Percentiles rank a stretch among this genome's conserved stretches.
phyloP scores from a whole-genome alignment of 768 basidiomycete genomes.

The Lactarius pseudohatsudake region DNA sequence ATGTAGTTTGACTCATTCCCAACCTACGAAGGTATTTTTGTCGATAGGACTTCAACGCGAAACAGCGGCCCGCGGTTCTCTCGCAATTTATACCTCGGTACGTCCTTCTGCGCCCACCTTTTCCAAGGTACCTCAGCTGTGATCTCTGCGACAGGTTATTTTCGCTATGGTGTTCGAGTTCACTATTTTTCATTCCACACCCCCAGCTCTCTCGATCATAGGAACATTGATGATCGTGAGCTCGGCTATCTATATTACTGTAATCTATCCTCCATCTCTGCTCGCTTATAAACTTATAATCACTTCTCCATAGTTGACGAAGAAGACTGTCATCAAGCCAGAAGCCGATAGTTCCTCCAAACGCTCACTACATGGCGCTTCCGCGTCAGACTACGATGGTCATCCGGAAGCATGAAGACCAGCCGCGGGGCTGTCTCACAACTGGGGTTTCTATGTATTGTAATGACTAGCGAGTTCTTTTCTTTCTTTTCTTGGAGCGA shows the following conservation, averaged over 20 bases:
- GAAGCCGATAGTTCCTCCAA: slow-evolving; percentile 9
- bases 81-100: slow-evolving; percentile 61
- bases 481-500: too few species aligned
- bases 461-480: background rate
- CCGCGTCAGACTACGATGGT: background rate
- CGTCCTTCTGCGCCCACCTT: slow-evolving; percentile 23
- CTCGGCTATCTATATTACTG: slow-evolving; percentile 64
- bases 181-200: slow-evolving; percentile 59
- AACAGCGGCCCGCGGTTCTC: slow-evolving; percentile 59
- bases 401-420: slow-evolving; percentile 7
- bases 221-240: slow-evolving; percentile 66
- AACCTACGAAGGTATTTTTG: slow-evolving; percentile 46
- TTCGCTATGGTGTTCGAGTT: slow-evolving; percentile 67
- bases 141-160: slow-evolving; percentile 49
- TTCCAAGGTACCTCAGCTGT: background rate
- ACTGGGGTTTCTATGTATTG: background rate
- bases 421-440: background rate
- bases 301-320: slow-evolving; percentile 1
- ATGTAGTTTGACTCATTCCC: background rate
- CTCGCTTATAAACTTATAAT: background rate
- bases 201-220: slow-evolving; percentile 56
- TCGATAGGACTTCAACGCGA: slow-evolving; percentile 65
- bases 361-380: background rate
- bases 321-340: slow-evolving; percentile 18
- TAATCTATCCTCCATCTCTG: slow-evolving; percentile 38